Evolutionary conservation across 305 asterid species (phyloP), one percentile per base, ranked within the genome.

Genomic region (Nicotiana rustica): DNA sequence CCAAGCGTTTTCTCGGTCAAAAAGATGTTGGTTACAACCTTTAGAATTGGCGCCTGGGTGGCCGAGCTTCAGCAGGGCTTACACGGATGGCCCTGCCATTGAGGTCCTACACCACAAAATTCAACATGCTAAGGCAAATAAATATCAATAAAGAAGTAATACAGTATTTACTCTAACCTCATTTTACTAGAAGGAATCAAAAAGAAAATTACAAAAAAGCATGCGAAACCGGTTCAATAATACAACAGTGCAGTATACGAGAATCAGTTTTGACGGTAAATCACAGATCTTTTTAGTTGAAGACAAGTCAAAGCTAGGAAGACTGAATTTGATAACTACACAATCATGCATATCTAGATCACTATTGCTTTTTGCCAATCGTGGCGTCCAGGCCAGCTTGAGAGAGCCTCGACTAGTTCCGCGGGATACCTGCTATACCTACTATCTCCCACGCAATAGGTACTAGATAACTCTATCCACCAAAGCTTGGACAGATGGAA

Each of bases 1-100:
- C n/a, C 69, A 29, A 35, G 56, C 18, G 19, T 38, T 82, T 70
- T 38, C 75, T 82, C 78, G 66, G 56, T 49, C 67, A 41, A 59
- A 19, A 61, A 25, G 29, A 55, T 60, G 62, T 75, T 59, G 75
- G 36, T 36, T 62, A 33, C n/a, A 52, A 64, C 49, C 60, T 71
- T 81, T 82, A 88, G 86, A 83, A 90, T 59, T 85, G 90, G 10
- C 92, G 94, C 86, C 87, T 90, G 55, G 94, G 82, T 18, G 82
- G 90, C 38, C 93, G 95, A 82, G 92, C 88, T 88, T 91, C 99
- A 80, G 99, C 99, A 77, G 89, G 87, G 84, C 90, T 92, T 38
- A 95, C 98, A 82, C 96, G 95, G 85, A 95, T 92, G 55, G 92
- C 14, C 87, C 97, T 85, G 19, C 99, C 99, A 49, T 87, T 84